phyloP scores from a whole-genome alignment of 495 filamentous ascomycete genomes.

The Wilcoxina mikolae region DNA sequence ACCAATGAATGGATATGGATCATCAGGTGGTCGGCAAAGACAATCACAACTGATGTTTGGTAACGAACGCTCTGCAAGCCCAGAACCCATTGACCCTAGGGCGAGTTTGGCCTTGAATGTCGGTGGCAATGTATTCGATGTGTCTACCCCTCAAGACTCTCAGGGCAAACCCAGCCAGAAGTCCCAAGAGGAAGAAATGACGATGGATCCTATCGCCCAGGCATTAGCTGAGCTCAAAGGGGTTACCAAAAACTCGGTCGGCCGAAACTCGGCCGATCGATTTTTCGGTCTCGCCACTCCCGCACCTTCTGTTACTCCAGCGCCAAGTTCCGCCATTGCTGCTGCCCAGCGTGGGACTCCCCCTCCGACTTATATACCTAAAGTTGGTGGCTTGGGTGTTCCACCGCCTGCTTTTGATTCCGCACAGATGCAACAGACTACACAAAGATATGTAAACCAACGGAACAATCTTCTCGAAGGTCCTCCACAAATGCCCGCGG shows the following conservation, averaged over 20 bases:
- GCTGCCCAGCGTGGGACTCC: constrained; percentile 50
- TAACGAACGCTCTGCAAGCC: constrained; percentile 39
- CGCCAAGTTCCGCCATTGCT: constrained; percentile 34
- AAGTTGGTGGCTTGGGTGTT: constrained; percentile 62
- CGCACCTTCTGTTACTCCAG: constrained; percentile 38
- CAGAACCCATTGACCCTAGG: constrained; percentile 84
- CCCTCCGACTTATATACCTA: constrained; percentile 66
- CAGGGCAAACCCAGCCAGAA: constrained; percentile 11
- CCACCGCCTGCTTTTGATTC: constrained; percentile 86
- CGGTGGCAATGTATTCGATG: constrained; percentile 91
- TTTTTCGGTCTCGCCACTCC: constrained; percentile 86
- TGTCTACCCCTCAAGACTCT: constrained; percentile 52
- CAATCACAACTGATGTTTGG: constrained; percentile 31
- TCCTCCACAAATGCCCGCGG: constrained; percentile 29
- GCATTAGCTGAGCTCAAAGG: constrained; percentile 88
- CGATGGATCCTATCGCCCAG: constrained; percentile 75
- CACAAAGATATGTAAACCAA: constrained; percentile 70
- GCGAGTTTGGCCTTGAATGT: constrained; percentile 93
- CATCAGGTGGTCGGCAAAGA: constrained; percentile 16
- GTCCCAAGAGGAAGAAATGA: constrained; percentile 34
- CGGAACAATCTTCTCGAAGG: constrained; percentile 63
- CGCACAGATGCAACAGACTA: constrained; percentile 84
- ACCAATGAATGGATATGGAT: constrained; percentile 17
- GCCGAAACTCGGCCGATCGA: constrained; percentile 78
- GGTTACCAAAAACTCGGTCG: constrained; percentile 46